A percentile compares a stretch with the other conserved stretches of the same genome.
phyloP scores from a whole-genome alignment of 805 yeast genomes.

The Millerozyma acaciae region DNA sequence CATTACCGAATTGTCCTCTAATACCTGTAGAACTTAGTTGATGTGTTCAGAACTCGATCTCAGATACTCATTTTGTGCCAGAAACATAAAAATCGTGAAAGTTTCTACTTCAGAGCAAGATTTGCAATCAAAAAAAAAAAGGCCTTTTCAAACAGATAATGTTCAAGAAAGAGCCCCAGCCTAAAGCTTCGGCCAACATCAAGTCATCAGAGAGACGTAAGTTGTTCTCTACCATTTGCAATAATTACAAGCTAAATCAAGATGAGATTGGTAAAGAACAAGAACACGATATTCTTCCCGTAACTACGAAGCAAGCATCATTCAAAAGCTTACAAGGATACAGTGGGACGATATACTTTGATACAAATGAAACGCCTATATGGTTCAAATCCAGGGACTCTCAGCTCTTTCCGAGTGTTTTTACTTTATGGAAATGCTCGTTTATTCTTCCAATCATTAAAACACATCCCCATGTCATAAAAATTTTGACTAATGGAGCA shows the following conservation, averaged over 20 bases:
- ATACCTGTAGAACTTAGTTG: too few relatives aligned
- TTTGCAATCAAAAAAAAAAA: too few relatives aligned
- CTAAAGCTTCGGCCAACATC: conserved; percentile 74
- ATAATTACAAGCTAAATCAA: conserved; percentile 36
- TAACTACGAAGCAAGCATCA: conserved; percentile 56
- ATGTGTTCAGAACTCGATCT: too few relatives aligned
- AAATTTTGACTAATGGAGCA: conserved; percentile 73
- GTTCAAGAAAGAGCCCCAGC: conserved; percentile 54
- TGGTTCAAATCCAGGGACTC: conserved; percentile 66
- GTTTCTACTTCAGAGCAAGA: too few relatives aligned
- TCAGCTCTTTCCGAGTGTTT: conserved; percentile 63
- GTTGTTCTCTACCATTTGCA: conserved; percentile 42
- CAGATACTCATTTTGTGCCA: too few relatives aligned
- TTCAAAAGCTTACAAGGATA: conserved; percentile 50
- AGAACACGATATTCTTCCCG: conserved; percentile 44
- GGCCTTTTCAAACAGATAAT: too few relatives aligned
- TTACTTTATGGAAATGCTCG: conserved; percentile 68
- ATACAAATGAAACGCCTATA: conserved; percentile 60
- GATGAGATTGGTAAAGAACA: conserved; percentile 39
- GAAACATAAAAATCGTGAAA: too few relatives aligned
- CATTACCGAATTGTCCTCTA: too few relatives aligned
- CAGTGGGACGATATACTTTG: conserved; percentile 64
- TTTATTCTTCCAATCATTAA: conserved; percentile 59
- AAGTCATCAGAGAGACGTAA: conserved; percentile 77
- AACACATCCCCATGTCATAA: conserved; percentile 74